Conservation (phyloP, 768 basidiomycete species). For the Auriculariales sp. region DNA sequence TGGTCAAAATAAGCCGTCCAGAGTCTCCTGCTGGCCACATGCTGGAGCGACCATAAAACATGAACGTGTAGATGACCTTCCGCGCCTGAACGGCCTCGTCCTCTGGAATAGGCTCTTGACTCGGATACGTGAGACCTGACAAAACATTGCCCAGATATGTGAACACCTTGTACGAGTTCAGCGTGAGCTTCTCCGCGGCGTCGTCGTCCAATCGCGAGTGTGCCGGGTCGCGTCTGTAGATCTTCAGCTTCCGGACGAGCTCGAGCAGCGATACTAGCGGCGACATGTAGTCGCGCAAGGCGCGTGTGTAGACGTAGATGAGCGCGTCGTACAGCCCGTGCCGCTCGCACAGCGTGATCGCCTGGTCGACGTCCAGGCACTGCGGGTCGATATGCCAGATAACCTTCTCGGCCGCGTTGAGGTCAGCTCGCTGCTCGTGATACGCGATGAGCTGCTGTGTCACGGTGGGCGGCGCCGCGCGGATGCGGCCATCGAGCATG, state of each 20-base stretch:
- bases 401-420: constrained; percentile 69
- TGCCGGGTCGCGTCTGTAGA: constrained; percentile 23
- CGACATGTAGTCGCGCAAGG: constrained; percentile 75
- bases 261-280: constrained; percentile 76
- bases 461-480: constrained; percentile 69
- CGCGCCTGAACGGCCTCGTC: constrained; percentile 59
- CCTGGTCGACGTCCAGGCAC: constrained; percentile 87
- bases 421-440: constrained; percentile 55
- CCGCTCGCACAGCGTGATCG: constrained; percentile 69
- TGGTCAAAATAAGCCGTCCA: constrained; percentile 60
- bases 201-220: constrained; percentile 8
- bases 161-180: constrained; percentile 84
- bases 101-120: constrained; percentile 50
- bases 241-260: constrained; percentile 56
- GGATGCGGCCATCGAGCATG: constrained; percentile 60
- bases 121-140: constrained; percentile 77
- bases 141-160: constrained; percentile 73
- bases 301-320: constrained; percentile 84
- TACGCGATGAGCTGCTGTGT: constrained; percentile 70
- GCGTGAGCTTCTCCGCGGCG: neutral
- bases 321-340: constrained; percentile 85
- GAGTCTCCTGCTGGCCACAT: constrained; percentile 64
- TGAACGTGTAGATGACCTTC: constrained; percentile 58
- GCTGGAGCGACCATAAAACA: constrained; percentile 71
- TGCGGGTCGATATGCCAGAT: constrained; percentile 94